Evolutionary conservation across 169 alveolate species (phyloP), one percentile per base, ranked within the genome.

Genomic region (Neospora caninum): DNA sequence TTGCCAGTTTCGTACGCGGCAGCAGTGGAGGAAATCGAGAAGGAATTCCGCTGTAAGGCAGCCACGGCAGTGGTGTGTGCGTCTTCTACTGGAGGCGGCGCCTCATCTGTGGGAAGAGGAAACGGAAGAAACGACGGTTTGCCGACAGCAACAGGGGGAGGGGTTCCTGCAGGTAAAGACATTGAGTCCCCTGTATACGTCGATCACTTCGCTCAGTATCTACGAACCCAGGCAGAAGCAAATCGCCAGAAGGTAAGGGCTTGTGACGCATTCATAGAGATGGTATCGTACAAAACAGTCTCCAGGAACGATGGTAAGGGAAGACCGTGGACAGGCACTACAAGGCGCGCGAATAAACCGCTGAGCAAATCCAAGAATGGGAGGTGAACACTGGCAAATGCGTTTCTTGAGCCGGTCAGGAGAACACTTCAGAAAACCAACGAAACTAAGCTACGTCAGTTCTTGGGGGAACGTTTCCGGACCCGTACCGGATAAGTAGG

Each of bases 1-100:
- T 38, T 78, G 39, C 86, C 86, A 18, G 10, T 16, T n/a, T 78
- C 86, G 39, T 78, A 78, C 86, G 86, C 86, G 18, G 86, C 86
- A 78, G 86, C 86, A 20, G 86, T 38, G 49, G 86, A 78, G 27
- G 86, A 78, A 16, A 78, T 78, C 31, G 86, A 78, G 20, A 78
- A n/a, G 42, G 45, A 78, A 36, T 78, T 78, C 42, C 86, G 86
- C 22, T 2, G 39, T 10, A 78, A 78, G 42, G 86, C 82, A 10
- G 82, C 86, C 45, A 43, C 86, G 4, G 86, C 45, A 78, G 22
- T n/a, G 27, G 86, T 29, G 43, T 10, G 43, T n/a, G 39, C 86
- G n/a, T 22, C 25, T 7, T 22, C 73, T 27, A 16, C 73, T 49
- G 58, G 58, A 64, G 73, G 73, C 73, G 18, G 64, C 64, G 18